These are phyloP conservation scores for Calocybe indica DNA, from an alignment of 768 basidiomycete species.

Conservation along the genomic window DNA sequence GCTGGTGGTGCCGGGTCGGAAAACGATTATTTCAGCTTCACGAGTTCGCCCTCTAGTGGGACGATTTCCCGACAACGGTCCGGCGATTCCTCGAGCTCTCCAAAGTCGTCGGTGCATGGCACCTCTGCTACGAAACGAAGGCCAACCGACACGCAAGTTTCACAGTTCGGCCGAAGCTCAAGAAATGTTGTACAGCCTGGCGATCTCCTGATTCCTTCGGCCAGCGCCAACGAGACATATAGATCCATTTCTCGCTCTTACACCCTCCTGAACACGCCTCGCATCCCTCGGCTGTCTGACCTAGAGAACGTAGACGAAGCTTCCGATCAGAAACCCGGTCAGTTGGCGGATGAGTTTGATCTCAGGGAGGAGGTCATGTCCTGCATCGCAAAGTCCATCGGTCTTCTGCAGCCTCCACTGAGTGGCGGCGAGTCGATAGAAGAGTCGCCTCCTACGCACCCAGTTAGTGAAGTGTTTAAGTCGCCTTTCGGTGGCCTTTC, in stretches of 20 bases:
- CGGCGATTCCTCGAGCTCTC: slow-evolving; percentile 14
- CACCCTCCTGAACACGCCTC: slow-evolving; percentile 47
- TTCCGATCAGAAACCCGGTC: slow-evolving; percentile 13
- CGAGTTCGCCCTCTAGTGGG: slow-evolving; percentile 20
- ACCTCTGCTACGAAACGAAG: slow-evolving; percentile 1
- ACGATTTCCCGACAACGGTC: slow-evolving; percentile 16
- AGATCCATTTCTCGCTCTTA: slow-evolving; percentile 41
- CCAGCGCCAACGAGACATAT: slow-evolving; percentile 38
- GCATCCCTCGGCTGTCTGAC: slow-evolving; percentile 24
- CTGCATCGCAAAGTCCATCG: slow-evolving; percentile 96
- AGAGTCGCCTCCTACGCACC: slow-evolving; percentile 56
- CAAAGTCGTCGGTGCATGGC: slow-evolving; percentile 3
- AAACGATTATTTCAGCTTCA: slow-evolving; percentile 50
- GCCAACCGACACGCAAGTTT: slow-evolving; percentile 6
- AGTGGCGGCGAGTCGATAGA: slow-evolving; percentile 63
- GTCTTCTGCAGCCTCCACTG: slow-evolving; percentile 81
- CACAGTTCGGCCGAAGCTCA: slow-evolving; percentile 23
- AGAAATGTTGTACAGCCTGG: slow-evolving; percentile 69
- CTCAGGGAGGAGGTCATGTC: slow-evolving; percentile 97
- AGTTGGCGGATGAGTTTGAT: slow-evolving; percentile 74
- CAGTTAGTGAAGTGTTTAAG: slow-evolving; percentile 40
- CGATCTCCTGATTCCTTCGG: slow-evolving; percentile 62
- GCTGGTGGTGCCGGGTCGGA: slow-evolving; percentile 43
- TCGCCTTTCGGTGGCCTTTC: slow-evolving; percentile 75
- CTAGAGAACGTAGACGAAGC: neutral